Evolutionary conservation across 495 filamentous ascomycete genomes (phyloP), one percentile per base, ranked within the genome.

Genomic region (Talaromyces adpressus): DNA sequence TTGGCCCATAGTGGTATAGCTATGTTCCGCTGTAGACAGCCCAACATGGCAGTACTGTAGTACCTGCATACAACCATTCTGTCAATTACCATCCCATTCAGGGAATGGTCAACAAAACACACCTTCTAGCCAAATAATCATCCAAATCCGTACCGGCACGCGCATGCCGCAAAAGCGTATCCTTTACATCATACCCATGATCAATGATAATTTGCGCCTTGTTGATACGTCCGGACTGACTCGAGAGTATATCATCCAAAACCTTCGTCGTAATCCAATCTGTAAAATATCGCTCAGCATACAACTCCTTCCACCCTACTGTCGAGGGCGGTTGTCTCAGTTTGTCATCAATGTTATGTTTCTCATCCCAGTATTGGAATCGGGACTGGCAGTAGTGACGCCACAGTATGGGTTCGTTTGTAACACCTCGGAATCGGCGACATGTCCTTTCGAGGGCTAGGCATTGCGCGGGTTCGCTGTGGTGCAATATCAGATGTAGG

Each of bases 121-220:
- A 97, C 87, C 90, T 89, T 77, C 92, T 82, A 16, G 94, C 91
- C 66, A 98, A 75, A 59, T 87, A 81, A 78, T 98, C 93, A 22
- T 89, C 85, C 12, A 72, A 77, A 16, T 83, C 78, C n/a, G 87
- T 80, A 32, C 80, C 77, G 34, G 82, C 76, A 9, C 76, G 73
- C 57, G 81, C 82, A 67, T 96, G 85, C 62, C 82, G 79, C 49
- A 93, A 66, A 41, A 98, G 80, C 23, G 84, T 86, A 70, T 97
- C 94, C 70, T 97, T 97, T 22, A 85, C 91, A 81, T 98, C 92
- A 63, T 90, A 93, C 1, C 92, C 94, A 66, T 85, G 76, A 49
- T 79, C 73, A 61, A 87, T 84, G 59, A 98, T 88, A 39, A 80
- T 71, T 63, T 88, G 81, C 59, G 88, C 85, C 69, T 88, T 87